These are phyloP conservation scores for Penicillium thymicola DNA, from an alignment of 2,329 filamentous ascomycete genomes.

Conservation along the genomic window DNA sequence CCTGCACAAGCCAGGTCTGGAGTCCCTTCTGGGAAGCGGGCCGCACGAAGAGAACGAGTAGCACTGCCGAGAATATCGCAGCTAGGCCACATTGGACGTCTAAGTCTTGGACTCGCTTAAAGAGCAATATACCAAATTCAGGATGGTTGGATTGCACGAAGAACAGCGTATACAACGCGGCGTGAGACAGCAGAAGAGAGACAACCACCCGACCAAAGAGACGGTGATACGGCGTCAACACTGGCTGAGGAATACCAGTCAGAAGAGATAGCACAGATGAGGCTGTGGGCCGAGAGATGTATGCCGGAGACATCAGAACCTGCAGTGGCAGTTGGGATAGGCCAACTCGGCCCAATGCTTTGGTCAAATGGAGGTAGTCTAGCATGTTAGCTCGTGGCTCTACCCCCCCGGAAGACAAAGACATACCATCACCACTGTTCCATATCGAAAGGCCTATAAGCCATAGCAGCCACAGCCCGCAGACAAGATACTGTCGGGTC, in stretches of 20 bases:
- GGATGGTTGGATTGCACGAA: conserved; percentile 49
- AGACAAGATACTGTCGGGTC: conserved; percentile 49
- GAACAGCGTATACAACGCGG: conserved; percentile 55
- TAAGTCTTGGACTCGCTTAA: conserved; percentile 53
- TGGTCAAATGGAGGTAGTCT: conserved; percentile 64
- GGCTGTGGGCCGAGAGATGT: conserved; percentile 44
- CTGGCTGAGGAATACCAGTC: conserved; percentile 53
- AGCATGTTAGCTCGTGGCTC: conserved; percentile 2
- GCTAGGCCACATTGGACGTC: conserved; percentile 57
- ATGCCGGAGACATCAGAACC: conserved; percentile 51
- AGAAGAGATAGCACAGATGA: conserved; percentile 51
- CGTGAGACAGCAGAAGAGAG: conserved; percentile 53
- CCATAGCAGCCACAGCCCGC: conserved; percentile 51
- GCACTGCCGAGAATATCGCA: conserved; percentile 46
- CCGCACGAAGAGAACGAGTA: conserved; percentile 50
- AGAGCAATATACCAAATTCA: conserved; percentile 42
- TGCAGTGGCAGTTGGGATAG: conserved; percentile 60
- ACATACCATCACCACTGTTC: conserved; percentile 54
- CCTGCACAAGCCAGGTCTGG: conserved; percentile 8
- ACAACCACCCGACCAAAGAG: conserved; percentile 55
- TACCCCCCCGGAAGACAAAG: background rate
- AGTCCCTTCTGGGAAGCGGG: conserved; percentile 21
- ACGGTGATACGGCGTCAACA: conserved; percentile 57
- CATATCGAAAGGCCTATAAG: conserved; percentile 50
- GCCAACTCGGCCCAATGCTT: conserved; percentile 58